Conservation (phyloP, 176 grass and related monocot species). For the Aegilops umbellulata region DNA sequence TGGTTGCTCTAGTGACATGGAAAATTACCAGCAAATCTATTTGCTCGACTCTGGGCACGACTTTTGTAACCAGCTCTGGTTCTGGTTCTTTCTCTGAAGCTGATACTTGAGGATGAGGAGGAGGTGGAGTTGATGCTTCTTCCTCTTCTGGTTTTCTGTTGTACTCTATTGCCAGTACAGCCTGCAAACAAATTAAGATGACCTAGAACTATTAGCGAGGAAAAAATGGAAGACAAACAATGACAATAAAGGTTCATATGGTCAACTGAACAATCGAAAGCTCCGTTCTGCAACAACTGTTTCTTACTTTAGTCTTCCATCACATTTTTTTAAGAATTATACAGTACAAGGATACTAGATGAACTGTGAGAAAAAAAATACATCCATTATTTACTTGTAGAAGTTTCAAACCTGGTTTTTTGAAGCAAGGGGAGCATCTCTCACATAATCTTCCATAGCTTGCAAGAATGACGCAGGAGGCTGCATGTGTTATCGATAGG, state of each 20-base stretch:
- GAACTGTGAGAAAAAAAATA: background rate
- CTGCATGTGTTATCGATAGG: conserved; percentile 45
- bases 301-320: background rate
- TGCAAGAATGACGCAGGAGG: conserved; percentile 80
- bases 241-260: background rate
- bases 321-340: too few relatives aligned
- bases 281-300: background rate
- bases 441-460: conserved; percentile 93
- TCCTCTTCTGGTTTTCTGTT: conserved; percentile 55
- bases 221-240: background rate
- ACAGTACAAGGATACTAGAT: background rate
- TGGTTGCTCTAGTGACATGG: background rate
- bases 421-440: conserved; percentile 72
- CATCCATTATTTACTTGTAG: background rate
- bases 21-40: conserved; percentile 82
- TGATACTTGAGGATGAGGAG: conserved; percentile 28
- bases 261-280: background rate
- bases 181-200: conserved; percentile 28
- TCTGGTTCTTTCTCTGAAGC: conserved; percentile 44
- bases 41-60: conserved; percentile 21
- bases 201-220: background rate
- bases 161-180: conserved; percentile 73
- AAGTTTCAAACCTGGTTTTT: conserved; percentile 57
- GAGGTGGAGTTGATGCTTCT: conserved; percentile 40
- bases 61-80: conserved; percentile 62